phyloP scores from a whole-genome alignment of 495 filamentous ascomycete species.

The Penicillium parvum region DNA sequence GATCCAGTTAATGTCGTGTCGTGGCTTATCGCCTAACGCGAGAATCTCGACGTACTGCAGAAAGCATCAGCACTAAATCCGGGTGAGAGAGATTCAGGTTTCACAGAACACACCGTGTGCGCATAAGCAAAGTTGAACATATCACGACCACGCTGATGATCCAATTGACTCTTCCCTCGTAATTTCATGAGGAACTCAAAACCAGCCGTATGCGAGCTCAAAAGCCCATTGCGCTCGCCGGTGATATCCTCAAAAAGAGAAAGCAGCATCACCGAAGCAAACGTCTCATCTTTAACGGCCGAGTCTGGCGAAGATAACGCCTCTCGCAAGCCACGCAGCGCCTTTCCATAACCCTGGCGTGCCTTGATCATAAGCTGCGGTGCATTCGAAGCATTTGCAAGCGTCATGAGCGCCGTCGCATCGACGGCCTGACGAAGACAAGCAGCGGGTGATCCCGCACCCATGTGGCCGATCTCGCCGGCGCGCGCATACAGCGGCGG shows the following conservation, averaged over 20 bases:
- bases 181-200: slow-evolving; percentile 40
- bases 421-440: slow-evolving; percentile 40
- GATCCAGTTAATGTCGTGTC: slow-evolving; percentile 30
- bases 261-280: slow-evolving; percentile 38
- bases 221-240: slow-evolving; percentile 36
- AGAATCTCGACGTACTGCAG: slow-evolving; percentile 38
- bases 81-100: not conserved
- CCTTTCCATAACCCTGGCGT: slow-evolving; percentile 33
- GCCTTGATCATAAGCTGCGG: slow-evolving; percentile 29
- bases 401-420: slow-evolving; percentile 35
- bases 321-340: slow-evolving; percentile 28
- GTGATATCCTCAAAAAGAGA: slow-evolving; percentile 41
- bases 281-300: slow-evolving; percentile 39
- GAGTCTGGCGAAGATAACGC: slow-evolving; percentile 27
- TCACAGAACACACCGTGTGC: slow-evolving; percentile 30
- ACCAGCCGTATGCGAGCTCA: slow-evolving; percentile 40
- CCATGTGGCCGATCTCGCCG: slow-evolving; percentile 13
- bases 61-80: slow-evolving; percentile 6
- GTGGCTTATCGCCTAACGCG: slow-evolving; percentile 32
- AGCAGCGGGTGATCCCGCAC: slow-evolving; percentile 13
- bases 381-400: slow-evolving; percentile 31
- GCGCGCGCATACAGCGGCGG: slow-evolving; percentile 30
- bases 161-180: slow-evolving; percentile 31
- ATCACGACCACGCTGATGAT: slow-evolving; percentile 32
- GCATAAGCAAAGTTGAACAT: slow-evolving; percentile 42